Percentiles rank a stretch among this genome's conserved stretches.
Conservation (phyloP, 371 early-diverging fungal genomes). For the Blastocladiella emersonii region DNA sequence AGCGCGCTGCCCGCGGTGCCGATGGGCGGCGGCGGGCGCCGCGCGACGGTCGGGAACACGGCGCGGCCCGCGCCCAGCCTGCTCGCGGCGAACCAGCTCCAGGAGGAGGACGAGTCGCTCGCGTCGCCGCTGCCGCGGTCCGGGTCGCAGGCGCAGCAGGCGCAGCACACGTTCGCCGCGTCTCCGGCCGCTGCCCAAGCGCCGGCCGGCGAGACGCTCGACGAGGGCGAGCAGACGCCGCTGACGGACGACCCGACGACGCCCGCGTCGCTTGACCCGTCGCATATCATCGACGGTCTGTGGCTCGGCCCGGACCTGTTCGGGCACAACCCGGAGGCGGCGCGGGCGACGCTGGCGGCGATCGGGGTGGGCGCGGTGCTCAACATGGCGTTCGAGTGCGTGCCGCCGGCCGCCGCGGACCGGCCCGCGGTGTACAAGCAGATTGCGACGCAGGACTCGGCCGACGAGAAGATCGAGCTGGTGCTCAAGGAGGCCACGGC, state of each 20-base stretch:
- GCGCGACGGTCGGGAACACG: not conserved
- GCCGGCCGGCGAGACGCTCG: too few species aligned
- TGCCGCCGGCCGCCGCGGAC: not conserved
- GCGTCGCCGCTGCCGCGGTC: not conserved
- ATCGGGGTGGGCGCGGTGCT: not conserved
- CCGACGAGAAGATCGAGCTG: conserved; percentile 1
- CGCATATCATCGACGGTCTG: not conserved
- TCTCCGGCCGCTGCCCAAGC: too few species aligned
- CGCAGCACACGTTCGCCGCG: not conserved
- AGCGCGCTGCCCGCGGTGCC: not conserved
- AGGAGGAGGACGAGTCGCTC: not conserved
- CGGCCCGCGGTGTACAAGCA: not conserved
- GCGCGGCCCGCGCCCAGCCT: not conserved
- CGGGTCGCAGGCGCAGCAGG: not conserved
- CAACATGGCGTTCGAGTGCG: conserved; percentile 1
- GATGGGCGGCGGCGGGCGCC: not conserved
- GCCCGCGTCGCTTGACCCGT: not conserved
- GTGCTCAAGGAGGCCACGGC: not conserved
- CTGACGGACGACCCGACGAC: not conserved
- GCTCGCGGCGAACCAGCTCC: not conserved
- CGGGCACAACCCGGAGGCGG: not conserved
- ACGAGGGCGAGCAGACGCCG: not conserved
- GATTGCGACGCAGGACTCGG: not conserved
- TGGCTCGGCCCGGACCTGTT: conserved; percentile 2
- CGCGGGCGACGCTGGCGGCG: not conserved